A percentile compares a stretch with the other conserved stretches of the same genome.
Conservation (phyloP, 257 asterid species). For the Perilla frutescens region DNA sequence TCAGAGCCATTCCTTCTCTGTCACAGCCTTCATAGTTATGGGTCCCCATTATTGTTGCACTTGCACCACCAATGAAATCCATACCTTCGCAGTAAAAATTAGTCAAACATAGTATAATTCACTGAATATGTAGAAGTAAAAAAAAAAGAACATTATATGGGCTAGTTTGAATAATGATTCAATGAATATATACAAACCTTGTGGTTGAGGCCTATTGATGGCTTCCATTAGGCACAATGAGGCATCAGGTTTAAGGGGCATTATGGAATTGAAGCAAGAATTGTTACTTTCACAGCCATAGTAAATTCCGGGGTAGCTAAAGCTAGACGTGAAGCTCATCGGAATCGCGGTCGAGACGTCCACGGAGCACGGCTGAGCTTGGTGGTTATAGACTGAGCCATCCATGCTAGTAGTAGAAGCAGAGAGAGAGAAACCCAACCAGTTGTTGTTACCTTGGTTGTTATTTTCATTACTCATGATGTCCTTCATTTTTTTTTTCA, state of each 20-base stretch:
- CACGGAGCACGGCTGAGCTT: background rate
- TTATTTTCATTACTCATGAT: slow-evolving; percentile 47
- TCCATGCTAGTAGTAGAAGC: slow-evolving; percentile 66
- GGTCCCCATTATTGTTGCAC: slow-evolving; percentile 64
- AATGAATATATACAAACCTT: slow-evolving; percentile 43
- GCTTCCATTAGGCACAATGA: slow-evolving; percentile 77
- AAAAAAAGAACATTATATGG: too few relatives aligned
- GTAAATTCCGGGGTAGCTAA: slow-evolving; percentile 55
- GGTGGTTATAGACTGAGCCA: slow-evolving; percentile 39
- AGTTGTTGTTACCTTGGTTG: slow-evolving; percentile 20
- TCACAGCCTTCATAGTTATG: slow-evolving; percentile 57
- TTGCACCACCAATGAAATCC: slow-evolving; percentile 66
- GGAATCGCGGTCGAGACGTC: slow-evolving; percentile 37
- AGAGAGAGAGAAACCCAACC: slow-evolving; percentile 88
- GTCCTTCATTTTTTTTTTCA: background rate
- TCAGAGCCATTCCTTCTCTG: slow-evolving; percentile 63
- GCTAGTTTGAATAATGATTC: too few relatives aligned
- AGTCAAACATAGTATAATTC: background rate
- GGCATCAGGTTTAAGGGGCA: slow-evolving; percentile 82
- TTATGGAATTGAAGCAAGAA: slow-evolving; percentile 51
- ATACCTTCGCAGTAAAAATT: slow-evolving; percentile 49
- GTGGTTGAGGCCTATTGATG: slow-evolving; percentile 62
- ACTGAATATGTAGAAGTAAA: background rate
- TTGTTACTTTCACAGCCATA: slow-evolving; percentile 58
- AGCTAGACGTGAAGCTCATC: slow-evolving; percentile 45